These are phyloP conservation scores for Colletotrichum higginsianum DNA, from an alignment of 2,329 filamentous ascomycete genomes.

Conservation along the genomic window DNA sequence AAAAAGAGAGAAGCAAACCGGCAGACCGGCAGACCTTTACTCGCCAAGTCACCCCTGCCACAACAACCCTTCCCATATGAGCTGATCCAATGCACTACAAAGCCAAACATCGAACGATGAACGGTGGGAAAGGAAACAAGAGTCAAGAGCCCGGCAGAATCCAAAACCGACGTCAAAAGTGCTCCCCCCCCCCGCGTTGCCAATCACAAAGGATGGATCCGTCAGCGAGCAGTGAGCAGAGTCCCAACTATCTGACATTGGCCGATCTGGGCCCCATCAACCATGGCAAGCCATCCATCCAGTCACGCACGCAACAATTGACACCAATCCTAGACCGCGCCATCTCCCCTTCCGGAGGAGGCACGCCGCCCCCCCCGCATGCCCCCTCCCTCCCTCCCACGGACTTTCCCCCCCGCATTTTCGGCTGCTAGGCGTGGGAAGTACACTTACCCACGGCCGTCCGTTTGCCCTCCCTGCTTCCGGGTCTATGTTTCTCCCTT, in stretches of 20 bases:
- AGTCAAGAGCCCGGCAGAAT: slow-evolving; percentile 1
- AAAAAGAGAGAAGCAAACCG: too few relatives aligned
- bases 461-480: not conserved
- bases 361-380: not conserved
- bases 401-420: slow-evolving; percentile 15
- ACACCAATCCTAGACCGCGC: not conserved
- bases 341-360: not conserved
- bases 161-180: not conserved
- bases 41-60: not conserved
- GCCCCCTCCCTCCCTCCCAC: not conserved
- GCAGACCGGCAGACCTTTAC: too few relatives aligned
- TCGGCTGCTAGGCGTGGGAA: slow-evolving; percentile 14
- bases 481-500: slow-evolving; percentile 24
- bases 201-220: slow-evolving; percentile 8
- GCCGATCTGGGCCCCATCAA: not conserved
- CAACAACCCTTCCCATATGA: not conserved
- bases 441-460: slow-evolving; percentile 18
- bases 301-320: not conserved
- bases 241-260: not conserved
- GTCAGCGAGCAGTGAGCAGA: slow-evolving; percentile 12
- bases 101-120: not conserved
- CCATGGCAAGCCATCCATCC: not conserved
- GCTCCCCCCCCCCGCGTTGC: not conserved
- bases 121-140: not conserved
- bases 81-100: not conserved